Evolutionary conservation across 352 stramenopile genomes (phyloP), one percentile per base, ranked within the genome.

Genomic region (Globisporangium spiculum): DNA sequence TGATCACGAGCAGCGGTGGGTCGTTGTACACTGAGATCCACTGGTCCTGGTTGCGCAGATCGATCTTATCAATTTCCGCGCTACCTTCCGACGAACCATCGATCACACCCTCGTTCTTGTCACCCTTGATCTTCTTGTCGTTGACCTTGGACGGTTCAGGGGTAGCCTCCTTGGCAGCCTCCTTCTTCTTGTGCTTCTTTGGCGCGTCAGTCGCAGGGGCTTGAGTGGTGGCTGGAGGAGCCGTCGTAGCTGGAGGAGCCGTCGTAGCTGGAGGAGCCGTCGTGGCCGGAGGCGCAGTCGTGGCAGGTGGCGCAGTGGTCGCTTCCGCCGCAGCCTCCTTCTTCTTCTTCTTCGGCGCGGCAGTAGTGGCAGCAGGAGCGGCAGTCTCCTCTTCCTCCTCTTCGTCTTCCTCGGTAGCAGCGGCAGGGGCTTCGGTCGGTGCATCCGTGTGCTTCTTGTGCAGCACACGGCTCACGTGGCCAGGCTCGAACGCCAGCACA

Each of bases 21-120:
- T 93, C 81, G 59, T 92, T 84, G 80, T 91, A 93, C 60, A 94
- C 85, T 63, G 82, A 92, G n/a, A 90, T 66, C 86, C 86, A 94
- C 38, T 80, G 74, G 65, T 91, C 86, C 38, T 80, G 60, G 69
- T 94, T 92, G 53, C 76, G 75, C 60, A 89, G 61, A 61, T 93
- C 83, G 38, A 94, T 92, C 83, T 94, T 94, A 44, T 94, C 86
- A 57, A 94, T 94, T 73, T 94, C 86, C 1, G 86, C 77, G 54
- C 72, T 89, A 59, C 86, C 86, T 77, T 91, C 84, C 44, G 86
- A 91, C 32, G 84, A 94, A 7, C 74, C 72, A 81, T 92, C 86
- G 67, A 92, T 88, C 27, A 92, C 62, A 79, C 86, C 86, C 30
- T 90, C 83, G 69, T 90, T 89, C 75, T 84, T 86, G 59, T 85